These are phyloP conservation scores for Grifola frondosa DNA, from an alignment of 1,284 basidiomycete genomes.

Conservation along the genomic window DNA sequence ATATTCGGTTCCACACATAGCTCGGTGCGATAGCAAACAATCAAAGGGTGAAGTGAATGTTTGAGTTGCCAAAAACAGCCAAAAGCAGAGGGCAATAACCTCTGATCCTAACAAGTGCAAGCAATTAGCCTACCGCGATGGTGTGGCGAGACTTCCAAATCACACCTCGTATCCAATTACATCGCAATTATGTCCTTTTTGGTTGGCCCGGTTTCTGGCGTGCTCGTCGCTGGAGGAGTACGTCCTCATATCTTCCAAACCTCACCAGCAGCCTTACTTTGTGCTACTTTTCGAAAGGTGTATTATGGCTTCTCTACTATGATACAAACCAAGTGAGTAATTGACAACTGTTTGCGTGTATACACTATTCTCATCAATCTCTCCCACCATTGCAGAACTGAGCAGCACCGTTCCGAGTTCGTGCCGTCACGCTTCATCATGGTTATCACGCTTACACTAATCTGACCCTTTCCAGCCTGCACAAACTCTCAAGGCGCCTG, in stretches of 20 bases:
- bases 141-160: too few species aligned
- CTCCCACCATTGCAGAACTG: constrained; percentile 21
- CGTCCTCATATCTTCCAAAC: constrained; percentile 1
- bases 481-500: constrained; percentile 26
- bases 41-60: too few species aligned
- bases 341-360: background rate
- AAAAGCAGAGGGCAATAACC: too few species aligned
- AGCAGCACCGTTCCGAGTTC: constrained; percentile 27
- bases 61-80: too few species aligned
- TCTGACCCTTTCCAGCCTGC: constrained; percentile 20
- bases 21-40: too few species aligned
- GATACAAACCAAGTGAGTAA: constrained; percentile 28
- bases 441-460: background rate
- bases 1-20: too few species aligned
- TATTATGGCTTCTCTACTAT: constrained; percentile 35
- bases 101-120: too few species aligned
- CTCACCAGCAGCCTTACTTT: too few species aligned
- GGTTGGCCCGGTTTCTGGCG: constrained; percentile 15
- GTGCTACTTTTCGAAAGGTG: too few species aligned
- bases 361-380: background rate
- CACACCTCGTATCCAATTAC: too few species aligned
- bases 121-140: too few species aligned
- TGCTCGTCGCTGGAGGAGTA: constrained; percentile 16
- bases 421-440: constrained; percentile 5
- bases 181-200: constrained; percentile 1